phyloP scores from a whole-genome alignment of 108 stramenopile species.

The Pseudonitzschia delicatissima region DNA sequence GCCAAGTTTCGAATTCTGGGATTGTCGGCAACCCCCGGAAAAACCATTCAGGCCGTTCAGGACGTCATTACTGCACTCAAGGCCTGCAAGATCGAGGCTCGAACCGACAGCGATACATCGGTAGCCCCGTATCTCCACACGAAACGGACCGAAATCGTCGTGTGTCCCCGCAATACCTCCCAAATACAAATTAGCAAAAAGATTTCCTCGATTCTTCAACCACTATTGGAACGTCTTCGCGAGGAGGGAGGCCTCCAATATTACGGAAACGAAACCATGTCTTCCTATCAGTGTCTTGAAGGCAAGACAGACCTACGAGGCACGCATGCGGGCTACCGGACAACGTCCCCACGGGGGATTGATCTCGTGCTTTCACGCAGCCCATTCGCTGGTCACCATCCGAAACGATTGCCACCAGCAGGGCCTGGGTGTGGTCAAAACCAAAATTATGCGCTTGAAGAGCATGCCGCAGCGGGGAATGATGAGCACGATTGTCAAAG shows the following conservation, averaged over 20 bases:
- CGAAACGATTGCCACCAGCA: constrained; percentile 48
- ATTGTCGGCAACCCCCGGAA: constrained; percentile 95
- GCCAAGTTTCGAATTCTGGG: constrained; percentile 81
- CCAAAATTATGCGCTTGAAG: constrained; percentile 39
- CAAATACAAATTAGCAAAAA: constrained; percentile 42
- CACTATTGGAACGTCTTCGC: constrained; percentile 46
- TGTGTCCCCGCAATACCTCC: constrained; percentile 44
- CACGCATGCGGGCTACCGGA: constrained; percentile 20
- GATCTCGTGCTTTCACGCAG: constrained; percentile 29
- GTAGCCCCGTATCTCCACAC: constrained; percentile 81
- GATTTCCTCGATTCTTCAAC: constrained; percentile 52
- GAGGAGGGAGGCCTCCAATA: constrained; percentile 28
- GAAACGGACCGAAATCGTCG: constrained; percentile 61
- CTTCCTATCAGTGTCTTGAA: constrained; percentile 41
- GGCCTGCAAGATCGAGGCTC: constrained; percentile 71
- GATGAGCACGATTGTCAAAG: constrained; percentile 33
- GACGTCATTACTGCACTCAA: constrained; percentile 68
- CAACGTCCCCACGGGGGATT: constrained; percentile 15
- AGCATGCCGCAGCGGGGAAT: constrained; percentile 27
- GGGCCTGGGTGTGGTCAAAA: constrained; percentile 41
- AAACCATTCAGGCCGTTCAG: constrained; percentile 81
- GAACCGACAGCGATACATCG: constrained; percentile 77
- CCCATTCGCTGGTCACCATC: constrained; percentile 44
- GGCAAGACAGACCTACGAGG: constrained; percentile 38
- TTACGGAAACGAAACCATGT: constrained; percentile 40